phyloP scores from a whole-genome alignment of 148 eudicot genomes.

The Persicaria maculosa region DNA sequence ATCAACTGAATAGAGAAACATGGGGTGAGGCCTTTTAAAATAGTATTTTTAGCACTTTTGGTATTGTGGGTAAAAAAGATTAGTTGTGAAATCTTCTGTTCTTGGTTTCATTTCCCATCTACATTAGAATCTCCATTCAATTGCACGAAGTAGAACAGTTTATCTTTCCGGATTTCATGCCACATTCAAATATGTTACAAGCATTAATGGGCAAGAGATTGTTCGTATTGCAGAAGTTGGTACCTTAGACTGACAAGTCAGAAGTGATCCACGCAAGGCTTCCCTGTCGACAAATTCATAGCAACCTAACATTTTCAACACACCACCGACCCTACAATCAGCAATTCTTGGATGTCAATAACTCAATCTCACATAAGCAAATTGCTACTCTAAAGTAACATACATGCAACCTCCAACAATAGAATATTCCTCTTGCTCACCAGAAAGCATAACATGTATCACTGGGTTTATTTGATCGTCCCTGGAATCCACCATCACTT shows the following conservation, averaged over 20 bases:
- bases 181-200: not conserved
- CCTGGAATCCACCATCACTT: slow-evolving; percentile 81
- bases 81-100: not conserved
- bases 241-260: slow-evolving; percentile 85
- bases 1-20: not conserved
- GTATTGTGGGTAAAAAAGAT: not conserved
- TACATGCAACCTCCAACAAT: not conserved
- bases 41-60: not conserved
- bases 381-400: not conserved
- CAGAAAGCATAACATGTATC: slow-evolving; percentile 96
- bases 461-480: slow-evolving; percentile 66
- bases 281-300: slow-evolving; percentile 35
- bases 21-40: not conserved
- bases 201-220: not conserved
- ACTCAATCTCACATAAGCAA: not conserved
- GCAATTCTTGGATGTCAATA: not conserved
- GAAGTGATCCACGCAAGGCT: slow-evolving; percentile 48
- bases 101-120: not conserved
- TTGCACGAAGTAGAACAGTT: not conserved
- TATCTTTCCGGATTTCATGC: not conserved
- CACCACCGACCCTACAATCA: slow-evolving; percentile 59
- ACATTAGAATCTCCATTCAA: not conserved
- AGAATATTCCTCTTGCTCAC: slow-evolving; percentile 27
- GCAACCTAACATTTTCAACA: slow-evolving; percentile 69
- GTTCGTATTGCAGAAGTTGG: not conserved